A percentile compares a stretch with the other conserved stretches of the same genome.
These are phyloP conservation scores for Pyrus hybrid DNA, from an alignment of 331 rosid genomes.

Conservation along the genomic window DNA sequence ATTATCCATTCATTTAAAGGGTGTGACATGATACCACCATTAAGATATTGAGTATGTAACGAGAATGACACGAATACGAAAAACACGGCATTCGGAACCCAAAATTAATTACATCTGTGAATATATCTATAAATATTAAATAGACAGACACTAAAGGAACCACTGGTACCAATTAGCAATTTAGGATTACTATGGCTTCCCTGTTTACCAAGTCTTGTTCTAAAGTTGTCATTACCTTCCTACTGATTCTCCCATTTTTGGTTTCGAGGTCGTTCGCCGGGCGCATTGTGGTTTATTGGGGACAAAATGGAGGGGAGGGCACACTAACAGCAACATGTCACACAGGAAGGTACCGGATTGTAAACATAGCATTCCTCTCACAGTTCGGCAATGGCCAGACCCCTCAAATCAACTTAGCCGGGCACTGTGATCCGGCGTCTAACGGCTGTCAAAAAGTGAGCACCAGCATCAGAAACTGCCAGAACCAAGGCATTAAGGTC, in stretches of 20 bases:
- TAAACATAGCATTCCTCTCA: constrained; percentile 21
- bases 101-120: too few species aligned
- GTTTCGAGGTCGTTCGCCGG: not conserved
- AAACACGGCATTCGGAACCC: too few species aligned
- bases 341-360: constrained; percentile 9
- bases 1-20: too few species aligned
- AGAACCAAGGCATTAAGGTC: constrained; percentile 30
- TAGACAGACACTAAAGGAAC: not conserved
- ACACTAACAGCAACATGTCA: constrained; percentile 11
- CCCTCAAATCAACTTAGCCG: constrained; percentile 18
- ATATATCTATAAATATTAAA: too few species aligned
- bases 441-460: constrained; percentile 7
- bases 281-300: constrained; percentile 20
- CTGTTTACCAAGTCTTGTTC: not conserved
- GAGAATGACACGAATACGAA: too few species aligned
- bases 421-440: constrained; percentile 14
- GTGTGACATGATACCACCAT: too few species aligned
- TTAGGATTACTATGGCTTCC: not conserved
- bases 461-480: constrained; percentile 21
- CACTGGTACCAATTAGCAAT: not conserved
- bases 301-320: constrained; percentile 25
- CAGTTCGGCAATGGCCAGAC: constrained; percentile 10
- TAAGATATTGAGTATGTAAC: too few species aligned
- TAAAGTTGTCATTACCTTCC: not conserved
- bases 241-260: not conserved